A percentile compares a stretch with the other conserved stretches of the same genome.
Evolutionary conservation across 305 asterid species (phyloP).

Genomic region (Solanum hybrid): DNA sequence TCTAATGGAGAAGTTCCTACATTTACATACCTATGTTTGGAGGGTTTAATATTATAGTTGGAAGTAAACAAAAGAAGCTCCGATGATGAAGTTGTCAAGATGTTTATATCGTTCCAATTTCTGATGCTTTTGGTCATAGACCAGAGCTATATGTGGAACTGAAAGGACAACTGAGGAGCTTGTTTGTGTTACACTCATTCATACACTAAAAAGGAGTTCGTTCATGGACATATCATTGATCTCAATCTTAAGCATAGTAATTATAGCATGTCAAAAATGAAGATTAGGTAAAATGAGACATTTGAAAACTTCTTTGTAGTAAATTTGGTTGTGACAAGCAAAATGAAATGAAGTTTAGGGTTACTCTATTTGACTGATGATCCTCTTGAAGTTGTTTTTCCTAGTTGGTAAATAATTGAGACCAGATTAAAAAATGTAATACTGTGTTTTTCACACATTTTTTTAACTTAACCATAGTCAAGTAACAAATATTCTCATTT

Average conservation of each 20-base stretch:
- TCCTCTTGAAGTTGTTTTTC: background rate
- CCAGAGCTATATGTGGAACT: background rate
- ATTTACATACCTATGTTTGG: background rate
- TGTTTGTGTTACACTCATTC: background rate
- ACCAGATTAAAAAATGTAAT: background rate
- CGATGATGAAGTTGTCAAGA: background rate
- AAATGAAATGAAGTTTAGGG: background rate
- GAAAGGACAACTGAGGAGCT: constrained; percentile 1
- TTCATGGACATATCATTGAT: background rate
- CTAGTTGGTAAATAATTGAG: background rate
- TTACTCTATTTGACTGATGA: background rate
- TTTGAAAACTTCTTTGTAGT: background rate
- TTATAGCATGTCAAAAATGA: background rate
- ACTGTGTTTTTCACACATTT: background rate
- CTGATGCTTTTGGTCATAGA: background rate
- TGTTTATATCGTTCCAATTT: background rate
- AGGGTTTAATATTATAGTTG: background rate
- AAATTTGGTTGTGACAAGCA: background rate
- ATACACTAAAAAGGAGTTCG: background rate
- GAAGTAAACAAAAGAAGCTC: background rate
- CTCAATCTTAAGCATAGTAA: background rate
- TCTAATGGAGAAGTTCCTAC: background rate
- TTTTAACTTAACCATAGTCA: background rate
- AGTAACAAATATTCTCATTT: background rate
- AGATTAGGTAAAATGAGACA: background rate